A percentile compares a stretch with the other conserved stretches of the same genome.
These are phyloP conservation scores for Elaeagnus macrophylla DNA, from an alignment of 306 rosid species.

Conservation along the genomic window DNA sequence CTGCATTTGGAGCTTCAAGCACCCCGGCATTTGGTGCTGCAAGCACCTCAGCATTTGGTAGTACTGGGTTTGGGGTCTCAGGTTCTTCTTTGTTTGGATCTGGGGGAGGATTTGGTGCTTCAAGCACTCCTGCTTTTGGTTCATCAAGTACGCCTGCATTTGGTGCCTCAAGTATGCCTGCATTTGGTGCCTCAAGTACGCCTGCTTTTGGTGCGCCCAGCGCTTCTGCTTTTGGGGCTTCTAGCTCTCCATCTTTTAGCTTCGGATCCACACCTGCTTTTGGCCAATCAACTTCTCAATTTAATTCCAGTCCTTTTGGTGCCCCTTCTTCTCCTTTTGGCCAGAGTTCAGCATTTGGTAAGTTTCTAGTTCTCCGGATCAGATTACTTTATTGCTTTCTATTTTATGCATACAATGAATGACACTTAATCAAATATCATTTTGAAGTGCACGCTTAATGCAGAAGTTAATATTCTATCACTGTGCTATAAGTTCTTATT, in stretches of 20 bases:
- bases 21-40: conserved; percentile 42
- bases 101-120: conserved; percentile 65
- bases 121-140: conserved; percentile 39
- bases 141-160: background rate
- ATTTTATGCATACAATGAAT: background rate
- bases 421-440: too few species aligned
- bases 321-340: conserved; percentile 58
- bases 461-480: background rate
- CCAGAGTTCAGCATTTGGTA: conserved; percentile 77
- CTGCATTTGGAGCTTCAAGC: conserved; percentile 35
- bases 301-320: conserved; percentile 69
- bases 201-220: conserved; percentile 47
- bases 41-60: conserved; percentile 41
- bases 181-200: conserved; percentile 44
- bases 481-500: background rate
- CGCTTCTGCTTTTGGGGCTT: conserved; percentile 63
- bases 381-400: background rate
- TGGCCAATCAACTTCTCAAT: conserved; percentile 68
- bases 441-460: background rate
- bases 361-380: conserved; percentile 12
- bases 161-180: conserved; percentile 14
- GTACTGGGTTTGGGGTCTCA: conserved; percentile 39
- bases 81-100: conserved; percentile 56
- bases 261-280: conserved; percentile 52
- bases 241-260: conserved; percentile 63